Evolutionary conservation across 345 rosid genomes (phyloP).

Genomic region (Linum tenue): DNA sequence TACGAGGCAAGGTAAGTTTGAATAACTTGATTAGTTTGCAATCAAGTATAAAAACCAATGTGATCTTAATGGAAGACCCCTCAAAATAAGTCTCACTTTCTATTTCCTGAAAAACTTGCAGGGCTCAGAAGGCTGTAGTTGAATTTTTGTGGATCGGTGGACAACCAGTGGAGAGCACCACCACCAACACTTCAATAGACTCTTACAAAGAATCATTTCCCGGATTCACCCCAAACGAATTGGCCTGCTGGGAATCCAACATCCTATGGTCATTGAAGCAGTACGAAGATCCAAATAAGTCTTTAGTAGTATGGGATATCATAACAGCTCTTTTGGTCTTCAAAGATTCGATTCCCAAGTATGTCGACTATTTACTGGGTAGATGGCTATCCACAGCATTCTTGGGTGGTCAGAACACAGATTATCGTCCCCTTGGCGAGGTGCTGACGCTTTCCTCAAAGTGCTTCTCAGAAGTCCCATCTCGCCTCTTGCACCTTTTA

Average conservation of each 20-base stretch:
- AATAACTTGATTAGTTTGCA: not conserved
- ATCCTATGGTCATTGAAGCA: constrained; percentile 60
- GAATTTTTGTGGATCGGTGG: constrained; percentile 93
- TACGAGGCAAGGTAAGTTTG: constrained; percentile 64
- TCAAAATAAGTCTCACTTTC: not conserved
- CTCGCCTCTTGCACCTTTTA: constrained; percentile 68
- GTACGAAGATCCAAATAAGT: constrained; percentile 35
- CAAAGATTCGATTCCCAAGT: constrained; percentile 49
- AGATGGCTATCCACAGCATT: constrained; percentile 59
- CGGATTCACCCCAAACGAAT: constrained; percentile 40
- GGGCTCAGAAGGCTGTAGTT: constrained; percentile 78
- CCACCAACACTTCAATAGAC: constrained; percentile 24
- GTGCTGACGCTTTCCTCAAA: constrained; percentile 31
- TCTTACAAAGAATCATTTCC: constrained; percentile 27
- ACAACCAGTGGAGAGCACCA: constrained; percentile 34
- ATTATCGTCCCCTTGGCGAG: constrained; percentile 29
- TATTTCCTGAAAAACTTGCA: constrained; percentile 24
- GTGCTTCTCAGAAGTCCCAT: constrained; percentile 37
- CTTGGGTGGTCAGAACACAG: constrained; percentile 26
- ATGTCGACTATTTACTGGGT: constrained; percentile 40
- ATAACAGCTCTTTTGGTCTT: constrained; percentile 62
- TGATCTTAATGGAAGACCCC: too few species aligned
- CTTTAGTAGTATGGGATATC: constrained; percentile 77
- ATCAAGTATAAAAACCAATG: too few species aligned
- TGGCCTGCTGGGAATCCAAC: constrained; percentile 56